phyloP scores from a whole-genome alignment of 352 stramenopile genomes.

The Globisporangium abappressorium region DNA sequence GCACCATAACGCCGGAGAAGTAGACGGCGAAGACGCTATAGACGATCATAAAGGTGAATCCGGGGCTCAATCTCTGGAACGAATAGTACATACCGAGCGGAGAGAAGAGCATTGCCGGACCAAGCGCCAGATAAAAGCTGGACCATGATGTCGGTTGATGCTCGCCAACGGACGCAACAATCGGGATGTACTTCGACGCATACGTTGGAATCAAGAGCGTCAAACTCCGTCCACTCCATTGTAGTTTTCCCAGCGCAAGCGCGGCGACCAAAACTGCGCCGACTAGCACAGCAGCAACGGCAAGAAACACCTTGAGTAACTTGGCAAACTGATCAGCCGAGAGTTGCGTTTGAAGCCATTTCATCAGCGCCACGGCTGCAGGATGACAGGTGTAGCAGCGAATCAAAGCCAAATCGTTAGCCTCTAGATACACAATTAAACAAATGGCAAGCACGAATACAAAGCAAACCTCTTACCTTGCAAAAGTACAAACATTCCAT shows the following conservation, averaged over 20 bases:
- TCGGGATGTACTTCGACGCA: slow-evolving; percentile 94
- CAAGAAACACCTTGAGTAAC: slow-evolving; percentile 42
- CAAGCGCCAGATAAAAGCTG: slow-evolving; percentile 91
- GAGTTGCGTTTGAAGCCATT: slow-evolving; percentile 49
- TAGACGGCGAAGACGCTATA: slow-evolving; percentile 91
- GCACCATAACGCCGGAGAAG: slow-evolving; percentile 93
- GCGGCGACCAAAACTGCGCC: slow-evolving; percentile 38
- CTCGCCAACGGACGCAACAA: slow-evolving; percentile 93
- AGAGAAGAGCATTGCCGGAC: slow-evolving; percentile 83
- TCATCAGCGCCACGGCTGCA: slow-evolving; percentile 50
- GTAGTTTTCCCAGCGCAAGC: slow-evolving; percentile 70
- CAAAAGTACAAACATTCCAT: slow-evolving; percentile 94
- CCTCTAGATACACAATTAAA: background rate
- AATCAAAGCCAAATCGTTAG: background rate
- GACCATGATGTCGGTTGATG: slow-evolving; percentile 93
- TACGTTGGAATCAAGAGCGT: slow-evolving; percentile 93
- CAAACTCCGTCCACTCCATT: slow-evolving; percentile 91
- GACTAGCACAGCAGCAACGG: slow-evolving; percentile 32
- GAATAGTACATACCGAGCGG: slow-evolving; percentile 89
- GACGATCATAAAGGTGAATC: slow-evolving; percentile 89
- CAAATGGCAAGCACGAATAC: background rate
- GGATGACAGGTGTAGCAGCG: background rate
- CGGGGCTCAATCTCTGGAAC: slow-evolving; percentile 66
- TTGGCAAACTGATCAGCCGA: slow-evolving; percentile 41
- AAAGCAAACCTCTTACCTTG: slow-evolving; percentile 44